Evolutionary conservation across 2,329 filamentous ascomycete species (phyloP), one percentile per base, ranked within the genome.

Genomic region (Allantophomopsis lycopodina): DNA sequence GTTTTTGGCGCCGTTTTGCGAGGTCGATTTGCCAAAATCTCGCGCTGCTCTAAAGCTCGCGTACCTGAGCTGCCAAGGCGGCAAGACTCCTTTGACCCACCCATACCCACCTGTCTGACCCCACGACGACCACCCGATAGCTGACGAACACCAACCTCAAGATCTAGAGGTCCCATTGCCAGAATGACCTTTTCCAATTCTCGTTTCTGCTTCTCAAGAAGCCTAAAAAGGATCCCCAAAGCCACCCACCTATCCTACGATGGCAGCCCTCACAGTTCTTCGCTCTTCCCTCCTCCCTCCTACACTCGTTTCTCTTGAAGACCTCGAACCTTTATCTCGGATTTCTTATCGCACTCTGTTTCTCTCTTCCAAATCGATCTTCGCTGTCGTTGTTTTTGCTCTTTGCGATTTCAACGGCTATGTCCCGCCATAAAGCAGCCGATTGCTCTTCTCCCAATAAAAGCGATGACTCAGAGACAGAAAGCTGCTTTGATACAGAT

Each of bases 401-500:
- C 38, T 43, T 16, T 28, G 38, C 23, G 13, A 32, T 36, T 40
- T 36, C 11, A 43, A 31, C 36, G 30, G 32, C 35, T 35, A 43
- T 43, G 16, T 20, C 15, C 28, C 32, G 40, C 34, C 34, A 31
- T 14, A 33, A 47, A 46, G 32, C 36, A 44, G 44, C 20, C 46
- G 42, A 28, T 46, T 46, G 44, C 40, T 41, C 39, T 42, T 18
- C 45, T 28, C 44, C 40, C 38, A 39, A 16, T 32, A 28, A 47
- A 18, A 48, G 44, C 39, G 41, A 48, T 46, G 23, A 38, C 30
- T 45, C 40, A 46, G 45, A 50, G 34, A 42, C 44, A 23, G 39
- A 48, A 41, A 50, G 44, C 45, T 50, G 42, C 42, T 50, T 50
- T 33, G 34, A 48, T 35, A 45, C 18, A 46, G 32, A 32, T 18